Evolutionary conservation across 2,329 filamentous ascomycete genomes (phyloP).

Genomic region (Colletotrichum costaricense): DNA sequence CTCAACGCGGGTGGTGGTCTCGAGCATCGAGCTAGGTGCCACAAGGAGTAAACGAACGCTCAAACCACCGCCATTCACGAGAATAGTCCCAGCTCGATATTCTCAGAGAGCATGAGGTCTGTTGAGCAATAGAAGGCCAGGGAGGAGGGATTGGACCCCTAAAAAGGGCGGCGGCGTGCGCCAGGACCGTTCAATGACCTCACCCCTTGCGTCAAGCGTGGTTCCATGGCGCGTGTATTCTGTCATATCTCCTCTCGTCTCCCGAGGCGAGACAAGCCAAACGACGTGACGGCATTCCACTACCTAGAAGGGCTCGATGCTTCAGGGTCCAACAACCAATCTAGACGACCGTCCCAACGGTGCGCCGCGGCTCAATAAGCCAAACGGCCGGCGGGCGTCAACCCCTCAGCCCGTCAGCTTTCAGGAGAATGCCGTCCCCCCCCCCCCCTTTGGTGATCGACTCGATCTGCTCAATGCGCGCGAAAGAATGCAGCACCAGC

Average conservation of each 20-base stretch:
- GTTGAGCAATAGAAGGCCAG: background rate
- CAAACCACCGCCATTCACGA: conserved; percentile 22
- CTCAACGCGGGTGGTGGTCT: background rate
- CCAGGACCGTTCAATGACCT: conserved; percentile 19
- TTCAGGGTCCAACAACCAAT: conserved; percentile 20
- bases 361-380: background rate
- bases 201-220: conserved; percentile 30
- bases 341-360: background rate
- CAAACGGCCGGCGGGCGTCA: background rate
- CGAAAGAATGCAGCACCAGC: background rate
- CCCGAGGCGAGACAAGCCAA: conserved; percentile 21
- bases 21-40: background rate
- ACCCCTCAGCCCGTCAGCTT: no score
- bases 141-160: background rate
- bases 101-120: background rate
- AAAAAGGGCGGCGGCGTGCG: background rate
- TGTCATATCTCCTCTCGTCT: conserved; percentile 7
- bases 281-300: background rate
- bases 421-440: background rate
- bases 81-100: background rate
- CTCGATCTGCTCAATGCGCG: background rate
- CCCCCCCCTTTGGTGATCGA: background rate
- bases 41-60: conserved; percentile 1
- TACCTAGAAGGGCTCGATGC: background rate
- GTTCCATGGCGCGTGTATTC: conserved; percentile 1